These are phyloP conservation scores for Zygotorulaspora sp. DNA, from an alignment of 805 yeast species.

Conservation along the genomic window DNA sequence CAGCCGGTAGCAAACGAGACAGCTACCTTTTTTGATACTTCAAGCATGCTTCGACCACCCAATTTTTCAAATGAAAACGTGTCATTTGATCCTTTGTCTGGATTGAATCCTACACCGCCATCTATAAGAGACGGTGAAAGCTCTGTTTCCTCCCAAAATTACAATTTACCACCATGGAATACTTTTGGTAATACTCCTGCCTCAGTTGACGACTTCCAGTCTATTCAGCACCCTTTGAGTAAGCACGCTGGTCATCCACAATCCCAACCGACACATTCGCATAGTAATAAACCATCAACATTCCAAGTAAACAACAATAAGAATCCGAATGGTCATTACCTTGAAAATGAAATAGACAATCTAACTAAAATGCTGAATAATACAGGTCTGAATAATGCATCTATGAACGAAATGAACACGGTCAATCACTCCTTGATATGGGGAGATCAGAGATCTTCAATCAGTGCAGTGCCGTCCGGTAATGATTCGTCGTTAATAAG, in stretches of 20 bases:
- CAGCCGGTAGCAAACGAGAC: constrained; percentile 3
- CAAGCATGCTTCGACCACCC: constrained; percentile 4
- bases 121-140: constrained; percentile 6
- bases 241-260: constrained; percentile 1
- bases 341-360: constrained; percentile 27
- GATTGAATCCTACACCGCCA: constrained; percentile 6
- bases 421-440: constrained; percentile 15
- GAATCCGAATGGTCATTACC: constrained; percentile 16
- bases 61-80: constrained; percentile 4
- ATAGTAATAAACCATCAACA: constrained; percentile 8
- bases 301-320: constrained; percentile 11
- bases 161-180: constrained; percentile 11
- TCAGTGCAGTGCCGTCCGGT: background rate
- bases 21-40: constrained; percentile 4
- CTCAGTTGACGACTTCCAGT: background rate
- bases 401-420: background rate
- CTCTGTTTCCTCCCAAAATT: constrained; percentile 5
- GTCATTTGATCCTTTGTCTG: constrained; percentile 7
- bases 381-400: constrained; percentile 20
- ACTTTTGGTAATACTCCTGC: constrained; percentile 4
- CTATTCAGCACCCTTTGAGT: background rate
- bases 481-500: background rate
- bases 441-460: constrained; percentile 14
- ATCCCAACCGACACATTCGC: constrained; percentile 5
- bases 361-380: constrained; percentile 27